Percentiles rank a stretch among this genome's conserved stretches.
Evolutionary conservation across 257 asterid species (phyloP).

Genomic region (Plectranthus barbatus): DNA sequence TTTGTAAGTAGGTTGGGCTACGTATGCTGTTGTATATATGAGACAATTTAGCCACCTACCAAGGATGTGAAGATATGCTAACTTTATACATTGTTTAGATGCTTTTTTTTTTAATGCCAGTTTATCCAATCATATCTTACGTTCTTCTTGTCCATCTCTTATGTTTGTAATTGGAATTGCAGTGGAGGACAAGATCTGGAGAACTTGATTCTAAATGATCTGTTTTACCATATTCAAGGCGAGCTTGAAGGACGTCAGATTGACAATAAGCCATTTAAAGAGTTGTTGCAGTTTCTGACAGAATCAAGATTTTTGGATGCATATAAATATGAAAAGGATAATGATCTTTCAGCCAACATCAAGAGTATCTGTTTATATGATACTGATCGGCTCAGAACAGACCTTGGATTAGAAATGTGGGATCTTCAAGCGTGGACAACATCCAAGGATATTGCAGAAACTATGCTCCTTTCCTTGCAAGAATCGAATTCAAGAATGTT

Average conservation of each 20-base stretch:
- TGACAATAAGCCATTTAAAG: slow-evolving; percentile 68
- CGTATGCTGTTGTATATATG: neutral
- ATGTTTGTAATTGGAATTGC: slow-evolving; percentile 25
- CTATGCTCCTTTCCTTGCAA: slow-evolving; percentile 52
- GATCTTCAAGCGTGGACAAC: slow-evolving; percentile 60
- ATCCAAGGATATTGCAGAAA: slow-evolving; percentile 59
- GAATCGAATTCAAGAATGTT: slow-evolving; percentile 50
- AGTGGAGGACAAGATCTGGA: slow-evolving; percentile 72
- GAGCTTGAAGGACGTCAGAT: slow-evolving; percentile 87
- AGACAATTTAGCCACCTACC: neutral
- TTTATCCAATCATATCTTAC: neutral
- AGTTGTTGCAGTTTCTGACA: slow-evolving; percentile 62
- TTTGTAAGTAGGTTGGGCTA: neutral
- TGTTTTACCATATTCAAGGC: slow-evolving; percentile 84
- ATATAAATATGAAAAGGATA: slow-evolving; percentile 40
- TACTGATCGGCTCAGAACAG: slow-evolving; percentile 47
- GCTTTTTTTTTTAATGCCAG: neutral
- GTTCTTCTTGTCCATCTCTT: neutral
- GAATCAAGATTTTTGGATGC: slow-evolving; percentile 54
- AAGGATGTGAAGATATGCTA: neutral
- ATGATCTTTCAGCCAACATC: slow-evolving; percentile 32
- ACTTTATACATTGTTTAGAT: slow-evolving; percentile 6
- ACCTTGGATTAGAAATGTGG: slow-evolving; percentile 76
- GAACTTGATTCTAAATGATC: slow-evolving; percentile 60
- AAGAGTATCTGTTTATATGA: slow-evolving; percentile 44